Evolutionary conservation across 108 stramenopile genomes (phyloP).

Genomic region (Pseudonitzschia delicatissima): DNA sequence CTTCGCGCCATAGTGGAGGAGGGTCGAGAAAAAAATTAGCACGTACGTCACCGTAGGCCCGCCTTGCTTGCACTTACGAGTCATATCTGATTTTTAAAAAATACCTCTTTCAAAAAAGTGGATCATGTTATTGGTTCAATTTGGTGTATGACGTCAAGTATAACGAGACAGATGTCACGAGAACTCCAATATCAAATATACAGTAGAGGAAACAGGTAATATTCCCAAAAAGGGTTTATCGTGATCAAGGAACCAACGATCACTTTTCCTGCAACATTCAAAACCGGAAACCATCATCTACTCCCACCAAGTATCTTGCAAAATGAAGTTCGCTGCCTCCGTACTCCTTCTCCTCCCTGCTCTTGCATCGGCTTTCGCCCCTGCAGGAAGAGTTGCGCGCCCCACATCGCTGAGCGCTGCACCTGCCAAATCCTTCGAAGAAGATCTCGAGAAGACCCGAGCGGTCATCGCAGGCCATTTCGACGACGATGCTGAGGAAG

Average conservation of each 20-base stretch:
- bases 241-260: no score
- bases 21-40: background rate
- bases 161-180: no score
- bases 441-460: slow-evolving; percentile 64
- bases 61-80: background rate
- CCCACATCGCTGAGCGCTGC: slow-evolving; percentile 11
- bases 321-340: slow-evolving; percentile 37
- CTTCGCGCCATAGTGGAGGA: background rate
- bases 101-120: background rate
- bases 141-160: no score
- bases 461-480: slow-evolving; percentile 41
- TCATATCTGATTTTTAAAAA: background rate
- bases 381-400: slow-evolving; percentile 6
- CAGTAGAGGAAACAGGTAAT: no score
- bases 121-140: no score
- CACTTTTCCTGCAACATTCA: no score
- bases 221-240: no score
- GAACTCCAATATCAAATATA: no score
- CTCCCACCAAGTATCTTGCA: no score
- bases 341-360: slow-evolving; percentile 27
- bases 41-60: background rate
- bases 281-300: no score
- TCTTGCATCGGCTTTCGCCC: slow-evolving; percentile 33
- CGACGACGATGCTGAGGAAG: slow-evolving; percentile 8
- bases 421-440: slow-evolving; percentile 49